These are phyloP conservation scores for Priceomyces melissophilus DNA, from an alignment of 805 yeast species.

Conservation along the genomic window DNA sequence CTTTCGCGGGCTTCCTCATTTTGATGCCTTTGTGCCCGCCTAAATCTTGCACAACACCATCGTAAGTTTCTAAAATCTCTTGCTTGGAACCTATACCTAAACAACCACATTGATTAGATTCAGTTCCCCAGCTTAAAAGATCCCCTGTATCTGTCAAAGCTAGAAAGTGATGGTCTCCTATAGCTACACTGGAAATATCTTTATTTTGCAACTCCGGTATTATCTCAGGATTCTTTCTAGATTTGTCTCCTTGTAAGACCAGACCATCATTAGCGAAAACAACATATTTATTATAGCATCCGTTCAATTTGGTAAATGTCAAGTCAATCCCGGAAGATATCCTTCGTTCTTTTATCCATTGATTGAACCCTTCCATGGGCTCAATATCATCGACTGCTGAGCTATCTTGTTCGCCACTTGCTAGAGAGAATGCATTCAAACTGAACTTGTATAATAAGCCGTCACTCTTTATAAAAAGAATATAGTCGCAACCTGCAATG, in stretches of 20 bases:
- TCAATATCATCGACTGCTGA: slow-evolving; percentile 5
- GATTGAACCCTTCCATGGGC: slow-evolving; percentile 23
- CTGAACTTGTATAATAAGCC: slow-evolving; percentile 41
- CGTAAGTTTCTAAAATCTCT: slow-evolving; percentile 5
- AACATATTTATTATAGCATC: slow-evolving; percentile 53
- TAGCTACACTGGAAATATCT: slow-evolving; percentile 52
- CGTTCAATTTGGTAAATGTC: slow-evolving; percentile 48
- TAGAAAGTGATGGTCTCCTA: slow-evolving; percentile 70
- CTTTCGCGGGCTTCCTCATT: slow-evolving; percentile 16
- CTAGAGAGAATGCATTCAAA: slow-evolving; percentile 17
- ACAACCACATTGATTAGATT: slow-evolving; percentile 61
- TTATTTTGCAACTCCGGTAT: slow-evolving; percentile 43
- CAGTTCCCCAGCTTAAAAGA: slow-evolving; percentile 65
- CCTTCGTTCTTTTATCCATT: slow-evolving; percentile 23
- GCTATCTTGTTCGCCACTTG: slow-evolving; percentile 8
- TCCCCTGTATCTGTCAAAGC: slow-evolving; percentile 61
- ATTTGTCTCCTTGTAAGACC: slow-evolving; percentile 39
- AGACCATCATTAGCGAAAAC: slow-evolving; percentile 52
- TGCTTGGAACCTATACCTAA: slow-evolving; percentile 52
- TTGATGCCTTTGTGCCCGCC: slow-evolving; percentile 30
- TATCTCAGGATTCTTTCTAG: slow-evolving; percentile 23
- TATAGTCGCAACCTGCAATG: slow-evolving; percentile 48
- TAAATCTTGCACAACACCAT: slow-evolving; percentile 15
- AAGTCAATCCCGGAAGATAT: slow-evolving; percentile 16
- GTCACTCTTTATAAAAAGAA: slow-evolving; percentile 46